Evolutionary conservation across 495 filamentous ascomycete genomes (phyloP), one percentile per base, ranked within the genome.

Genomic region (Friedmanniomyces simplex): DNA sequence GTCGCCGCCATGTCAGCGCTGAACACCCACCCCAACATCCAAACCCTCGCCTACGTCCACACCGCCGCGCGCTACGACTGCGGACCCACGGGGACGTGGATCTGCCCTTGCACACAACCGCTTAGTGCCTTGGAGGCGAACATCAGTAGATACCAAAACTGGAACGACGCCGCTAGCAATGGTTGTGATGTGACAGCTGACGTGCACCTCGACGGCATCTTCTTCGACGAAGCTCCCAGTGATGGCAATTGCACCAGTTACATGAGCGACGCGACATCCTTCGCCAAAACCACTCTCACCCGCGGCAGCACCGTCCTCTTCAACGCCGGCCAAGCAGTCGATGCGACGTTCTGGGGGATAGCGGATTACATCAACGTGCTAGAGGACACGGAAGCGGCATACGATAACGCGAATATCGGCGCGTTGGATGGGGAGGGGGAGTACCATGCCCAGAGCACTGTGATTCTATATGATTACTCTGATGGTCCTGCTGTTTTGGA

Each of bases 11-110:
- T 81, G 21, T 69, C 72, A 0, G 67, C 54, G 30, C 72, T 82
- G 18, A 68, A 74, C n/a, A 42, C 66, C 10, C 67, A 73, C 55
- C 52, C 68, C 24, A 82, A 82, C 64, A 75, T 80, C 21, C 71
- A 68, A 14, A 69, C 79, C 7, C 62, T 83, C 43, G 80, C 77
- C 12, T 83, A 83, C 63, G 74, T 83, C 43, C 70, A 75, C 26
- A 79, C 75, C 1, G 36, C 50, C 1, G 71, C 71, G 50, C 67
- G 67, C 20, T 57, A 20, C n/a, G 46, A 57, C 47, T 57, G 55
- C 50, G 56, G 43, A 3, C 30, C 52, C 18, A n/a, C n/a, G n/a
- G 52, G 42, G 11, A n/a, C 11, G 16, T 6, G n/a, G 5, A 55
- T 58, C 28, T 58, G 54, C 39, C 24, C 48, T 8, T 52, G 49